These are phyloP conservation scores for Cladosporium oxysporum DNA, from an alignment of 2,329 filamentous ascomycete species.

Conservation along the genomic window DNA sequence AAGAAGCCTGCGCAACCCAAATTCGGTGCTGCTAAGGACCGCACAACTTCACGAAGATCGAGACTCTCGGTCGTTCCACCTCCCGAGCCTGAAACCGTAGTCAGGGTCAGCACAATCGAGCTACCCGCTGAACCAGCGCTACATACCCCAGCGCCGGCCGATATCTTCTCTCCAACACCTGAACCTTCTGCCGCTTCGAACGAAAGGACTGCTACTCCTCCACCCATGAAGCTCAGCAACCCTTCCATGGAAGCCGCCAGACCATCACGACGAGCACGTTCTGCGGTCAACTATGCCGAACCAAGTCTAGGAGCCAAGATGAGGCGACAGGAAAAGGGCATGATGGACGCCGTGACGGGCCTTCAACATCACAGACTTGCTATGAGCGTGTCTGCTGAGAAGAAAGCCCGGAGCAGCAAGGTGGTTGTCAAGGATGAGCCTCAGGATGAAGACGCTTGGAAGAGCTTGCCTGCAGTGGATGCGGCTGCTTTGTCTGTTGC, in stretches of 20 bases:
- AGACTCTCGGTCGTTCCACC: conserved; percentile 27
- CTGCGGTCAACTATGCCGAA: conserved; percentile 53
- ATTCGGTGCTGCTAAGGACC: conserved; percentile 21
- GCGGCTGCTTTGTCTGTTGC: not conserved
- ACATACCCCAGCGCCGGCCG: conserved; percentile 34
- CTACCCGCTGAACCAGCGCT: conserved; percentile 27
- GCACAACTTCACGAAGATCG: conserved; percentile 34
- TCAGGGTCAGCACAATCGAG: conserved; percentile 27
- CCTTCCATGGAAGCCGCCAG: conserved; percentile 38
- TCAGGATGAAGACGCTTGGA: conserved; percentile 27
- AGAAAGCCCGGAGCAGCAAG: conserved; percentile 15
- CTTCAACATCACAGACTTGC: conserved; percentile 32
- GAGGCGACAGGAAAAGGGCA: conserved; percentile 49
- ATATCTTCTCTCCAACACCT: conserved; percentile 48
- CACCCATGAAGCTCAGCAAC: conserved; percentile 42
- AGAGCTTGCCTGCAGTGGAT: conserved; percentile 20
- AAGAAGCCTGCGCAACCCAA: conserved; percentile 25
- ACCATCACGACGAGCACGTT: conserved; percentile 48
- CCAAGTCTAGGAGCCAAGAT: conserved; percentile 52
- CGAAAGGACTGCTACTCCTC: conserved; percentile 42
- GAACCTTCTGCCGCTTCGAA: conserved; percentile 43
- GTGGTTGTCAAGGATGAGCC: conserved; percentile 35
- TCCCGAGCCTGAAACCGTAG: conserved; percentile 25
- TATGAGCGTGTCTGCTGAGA: conserved; percentile 31
- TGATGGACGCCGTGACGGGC: conserved; percentile 48